A percentile compares a stretch with the other conserved stretches of the same genome.
These are phyloP conservation scores for Kwoniella botswanensis DNA, from an alignment of 768 basidiomycete genomes.

Conservation along the genomic window DNA sequence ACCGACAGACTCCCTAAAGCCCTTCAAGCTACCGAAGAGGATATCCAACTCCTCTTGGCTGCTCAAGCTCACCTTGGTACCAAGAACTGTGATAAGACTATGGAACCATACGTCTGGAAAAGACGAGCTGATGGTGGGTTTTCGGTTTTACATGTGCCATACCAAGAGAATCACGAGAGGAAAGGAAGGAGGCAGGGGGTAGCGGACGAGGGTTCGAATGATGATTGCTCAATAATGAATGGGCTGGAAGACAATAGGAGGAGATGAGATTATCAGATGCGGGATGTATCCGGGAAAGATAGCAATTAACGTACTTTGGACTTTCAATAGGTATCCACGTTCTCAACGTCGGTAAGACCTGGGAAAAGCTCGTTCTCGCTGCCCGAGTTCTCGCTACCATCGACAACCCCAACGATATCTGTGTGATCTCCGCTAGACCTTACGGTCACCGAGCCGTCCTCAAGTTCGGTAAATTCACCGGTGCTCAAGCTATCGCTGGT, in stretches of 20 bases:
- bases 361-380: constrained; percentile 98
- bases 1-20: constrained; percentile 82
- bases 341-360: constrained; percentile 98
- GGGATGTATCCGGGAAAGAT: not conserved
- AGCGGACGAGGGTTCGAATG: not conserved
- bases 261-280: not conserved
- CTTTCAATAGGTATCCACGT: constrained; percentile 80
- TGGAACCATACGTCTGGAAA: constrained; percentile 98
- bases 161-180: too few relatives aligned
- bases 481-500: constrained; percentile 97
- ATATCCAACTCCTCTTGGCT: constrained; percentile 91
- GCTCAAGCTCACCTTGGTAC: constrained; percentile 97
- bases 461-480: constrained; percentile 97
- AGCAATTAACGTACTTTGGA: not conserved
- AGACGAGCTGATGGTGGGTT: constrained; percentile 86
- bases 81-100: constrained; percentile 99
- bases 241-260: too few relatives aligned
- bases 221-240: too few relatives aligned
- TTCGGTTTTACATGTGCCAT: constrained; percentile 1
- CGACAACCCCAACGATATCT: constrained; percentile 97
- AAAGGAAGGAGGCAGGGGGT: not conserved
- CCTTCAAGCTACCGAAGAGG: constrained; percentile 93
- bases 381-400: constrained; percentile 96
- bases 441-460: constrained; percentile 99
- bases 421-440: constrained; percentile 96